Conservation (phyloP, 176 grass and related monocot genomes). For the Aegilops sharonensis region DNA sequence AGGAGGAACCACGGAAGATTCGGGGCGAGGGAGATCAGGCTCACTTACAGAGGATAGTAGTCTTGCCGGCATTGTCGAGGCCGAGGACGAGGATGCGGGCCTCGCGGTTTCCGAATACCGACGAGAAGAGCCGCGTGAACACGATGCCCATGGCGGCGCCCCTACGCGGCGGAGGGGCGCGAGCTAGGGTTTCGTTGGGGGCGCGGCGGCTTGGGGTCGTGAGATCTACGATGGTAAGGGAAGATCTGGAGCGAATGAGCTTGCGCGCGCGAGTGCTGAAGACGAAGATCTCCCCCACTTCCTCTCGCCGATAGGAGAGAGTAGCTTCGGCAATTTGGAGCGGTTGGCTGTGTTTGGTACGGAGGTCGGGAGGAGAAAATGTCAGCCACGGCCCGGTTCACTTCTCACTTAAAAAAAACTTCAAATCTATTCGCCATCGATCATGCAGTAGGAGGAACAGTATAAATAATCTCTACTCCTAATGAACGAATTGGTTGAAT, state of each 20-base stretch:
- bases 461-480: too few species aligned
- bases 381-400: too few species aligned
- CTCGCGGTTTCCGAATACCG: slow-evolving; percentile 92
- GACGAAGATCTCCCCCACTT: slow-evolving; percentile 18
- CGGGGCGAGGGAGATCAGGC: neutral
- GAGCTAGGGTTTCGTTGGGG: slow-evolving; percentile 15
- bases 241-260: slow-evolving; percentile 50
- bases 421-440: too few species aligned
- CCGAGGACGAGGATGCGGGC: slow-evolving; percentile 96
- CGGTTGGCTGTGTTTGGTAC: neutral
- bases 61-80: slow-evolving; percentile 99
- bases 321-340: neutral
- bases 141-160: slow-evolving; percentile 87
- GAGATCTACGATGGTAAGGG: slow-evolving; percentile 19
- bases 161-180: slow-evolving; percentile 24
- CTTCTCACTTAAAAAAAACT: too few species aligned
- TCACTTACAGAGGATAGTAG: slow-evolving; percentile 86
- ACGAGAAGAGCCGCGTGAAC: slow-evolving; percentile 97
- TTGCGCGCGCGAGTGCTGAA: slow-evolving; percentile 36
- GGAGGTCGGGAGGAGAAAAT: too few species aligned
- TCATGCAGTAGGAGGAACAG: too few species aligned
- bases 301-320: neutral
- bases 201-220: neutral
- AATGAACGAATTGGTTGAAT: too few species aligned
- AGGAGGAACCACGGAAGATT: neutral